Percentiles rank a stretch among this genome's conserved stretches.
Evolutionary conservation across 306 rosid genomes (phyloP).

Genomic region (Prunus padus): DNA sequence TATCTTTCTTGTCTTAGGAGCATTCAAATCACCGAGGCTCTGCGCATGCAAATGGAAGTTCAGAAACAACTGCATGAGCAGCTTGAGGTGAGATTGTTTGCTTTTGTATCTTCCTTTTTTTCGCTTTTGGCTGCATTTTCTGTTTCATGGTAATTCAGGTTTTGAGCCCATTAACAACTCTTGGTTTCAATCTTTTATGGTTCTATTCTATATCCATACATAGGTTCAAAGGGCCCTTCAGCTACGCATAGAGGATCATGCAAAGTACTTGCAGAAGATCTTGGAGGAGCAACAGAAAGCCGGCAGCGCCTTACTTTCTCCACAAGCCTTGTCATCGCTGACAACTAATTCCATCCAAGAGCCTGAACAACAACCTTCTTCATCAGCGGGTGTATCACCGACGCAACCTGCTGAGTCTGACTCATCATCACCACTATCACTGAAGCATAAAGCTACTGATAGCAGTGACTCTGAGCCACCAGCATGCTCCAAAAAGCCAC

Average conservation of each 20-base stretch:
- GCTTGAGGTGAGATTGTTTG: conserved; percentile 34
- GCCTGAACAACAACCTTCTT: conserved; percentile 21
- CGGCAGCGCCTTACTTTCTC: conserved; percentile 29
- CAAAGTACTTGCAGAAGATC: conserved; percentile 43
- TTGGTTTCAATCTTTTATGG: neutral
- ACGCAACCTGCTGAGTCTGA: conserved; percentile 21
- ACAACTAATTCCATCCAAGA: conserved; percentile 18
- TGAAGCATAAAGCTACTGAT: conserved; percentile 18
- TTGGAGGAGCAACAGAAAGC: conserved; percentile 41
- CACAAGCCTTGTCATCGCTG: conserved; percentile 29
- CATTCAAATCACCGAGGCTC: conserved; percentile 41
- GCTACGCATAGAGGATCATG: conserved; percentile 45
- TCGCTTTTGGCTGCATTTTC: neutral
- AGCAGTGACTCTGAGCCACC: conserved; percentile 18
- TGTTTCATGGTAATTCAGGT: neutral
- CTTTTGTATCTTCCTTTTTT: neutral
- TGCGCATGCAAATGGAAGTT: conserved; percentile 49
- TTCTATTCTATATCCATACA: neutral
- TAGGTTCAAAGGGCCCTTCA: conserved; percentile 47
- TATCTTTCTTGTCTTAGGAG: conserved; percentile 22
- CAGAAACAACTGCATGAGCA: conserved; percentile 50
- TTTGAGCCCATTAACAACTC: neutral
- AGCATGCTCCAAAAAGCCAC: conserved; percentile 18
- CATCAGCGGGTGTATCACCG: conserved; percentile 5
- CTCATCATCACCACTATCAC: conserved; percentile 25